phyloP scores from a whole-genome alignment of 1,284 basidiomycete species.

The Tilletia horrida region DNA sequence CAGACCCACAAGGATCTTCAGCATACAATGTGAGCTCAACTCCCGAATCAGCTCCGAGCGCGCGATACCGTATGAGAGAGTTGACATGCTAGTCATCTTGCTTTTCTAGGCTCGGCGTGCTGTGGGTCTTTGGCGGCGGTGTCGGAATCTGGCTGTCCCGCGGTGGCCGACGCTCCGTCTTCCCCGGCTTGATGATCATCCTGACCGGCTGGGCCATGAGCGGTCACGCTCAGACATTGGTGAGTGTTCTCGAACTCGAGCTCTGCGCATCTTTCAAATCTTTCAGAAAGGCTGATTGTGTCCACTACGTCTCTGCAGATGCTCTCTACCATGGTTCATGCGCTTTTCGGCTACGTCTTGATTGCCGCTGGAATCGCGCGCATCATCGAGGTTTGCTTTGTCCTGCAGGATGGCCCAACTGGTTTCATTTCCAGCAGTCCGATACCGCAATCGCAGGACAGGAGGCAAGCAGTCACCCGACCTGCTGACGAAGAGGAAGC shows the following conservation, averaged over 20 bases:
- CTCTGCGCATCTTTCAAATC: not conserved
- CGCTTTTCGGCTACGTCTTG: conserved; percentile 76
- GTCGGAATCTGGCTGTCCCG: conserved; percentile 81
- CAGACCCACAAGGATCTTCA: conserved; percentile 85
- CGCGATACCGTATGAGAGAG: not conserved
- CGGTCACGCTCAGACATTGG: conserved; percentile 77
- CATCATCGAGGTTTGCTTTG: conserved; percentile 81
- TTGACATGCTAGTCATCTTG: not conserved
- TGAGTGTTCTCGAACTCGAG: conserved; percentile 65
- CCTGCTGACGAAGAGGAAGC: conserved; percentile 14
- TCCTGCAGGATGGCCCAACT: conserved; percentile 57
- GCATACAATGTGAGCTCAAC: conserved; percentile 64
- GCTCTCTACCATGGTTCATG: conserved; percentile 66
- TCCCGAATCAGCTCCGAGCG: not conserved
- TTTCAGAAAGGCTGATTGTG: not conserved
- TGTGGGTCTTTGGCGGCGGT: conserved; percentile 83
- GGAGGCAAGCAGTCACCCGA: conserved; percentile 17
- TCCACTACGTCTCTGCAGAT: conserved; percentile 23
- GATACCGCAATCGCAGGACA: conserved; percentile 12
- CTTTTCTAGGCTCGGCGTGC: conserved; percentile 43
- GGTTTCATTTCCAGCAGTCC: conserved; percentile 22
- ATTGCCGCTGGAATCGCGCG: conserved; percentile 79
- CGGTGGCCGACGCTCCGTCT: conserved; percentile 76
- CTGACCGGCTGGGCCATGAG: conserved; percentile 85
- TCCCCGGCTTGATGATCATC: conserved; percentile 74